Base-by-base conservation (phyloP, 345 rosid genomes). In the Draba incana region DNA sequence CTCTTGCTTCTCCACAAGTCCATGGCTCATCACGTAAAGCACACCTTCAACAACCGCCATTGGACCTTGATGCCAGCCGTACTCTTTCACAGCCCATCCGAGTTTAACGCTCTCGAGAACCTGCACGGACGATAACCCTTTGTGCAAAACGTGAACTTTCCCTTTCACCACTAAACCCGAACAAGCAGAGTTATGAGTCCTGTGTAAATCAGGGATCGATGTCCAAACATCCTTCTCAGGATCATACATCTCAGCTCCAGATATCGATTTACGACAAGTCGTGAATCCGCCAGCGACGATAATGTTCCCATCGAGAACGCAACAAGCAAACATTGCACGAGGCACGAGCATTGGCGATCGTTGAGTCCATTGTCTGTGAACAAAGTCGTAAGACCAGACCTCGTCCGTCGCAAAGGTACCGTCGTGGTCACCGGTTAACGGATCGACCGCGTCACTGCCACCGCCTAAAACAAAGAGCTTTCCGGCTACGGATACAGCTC, bases 321-420 rank as follows among this genome's bases (percentile, higher is more conserved):
- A 89, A 44, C 99, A 94, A 0, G 99, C 97, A 77, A 94, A 94
- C 99, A 91, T 94, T 23, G 97, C 88, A 42, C 97, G 92, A 10
- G 99, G 89, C 10, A 94, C 94, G 15, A 86, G 88, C 99, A 94
- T 94, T 12, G 97, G 67, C 13, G 92, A 85, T 8, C 85, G 49
- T 0, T 75, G 80, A 7, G 83, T 64, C 99, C 99, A 94, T n/a
- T 64, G 83, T 20, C 90, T 82, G 41, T 66, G 56, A n/a, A 90
- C 66, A 38, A 88, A 92, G 67, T 94, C 99, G 74, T 87, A 94
- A 27, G 91, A 86, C 97, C 97, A 94, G 41, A 94, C 97, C 77
- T 94, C 95, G 57, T 85, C 84, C 6, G 96, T 87, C 0, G 97
- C 97, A 64, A 93, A 94, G 61, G 89, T 90, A 31, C 99, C 99